These are phyloP conservation scores for Bromus sterilis DNA, from an alignment of 176 grass and related monocot genomes.

Conservation along the genomic window DNA sequence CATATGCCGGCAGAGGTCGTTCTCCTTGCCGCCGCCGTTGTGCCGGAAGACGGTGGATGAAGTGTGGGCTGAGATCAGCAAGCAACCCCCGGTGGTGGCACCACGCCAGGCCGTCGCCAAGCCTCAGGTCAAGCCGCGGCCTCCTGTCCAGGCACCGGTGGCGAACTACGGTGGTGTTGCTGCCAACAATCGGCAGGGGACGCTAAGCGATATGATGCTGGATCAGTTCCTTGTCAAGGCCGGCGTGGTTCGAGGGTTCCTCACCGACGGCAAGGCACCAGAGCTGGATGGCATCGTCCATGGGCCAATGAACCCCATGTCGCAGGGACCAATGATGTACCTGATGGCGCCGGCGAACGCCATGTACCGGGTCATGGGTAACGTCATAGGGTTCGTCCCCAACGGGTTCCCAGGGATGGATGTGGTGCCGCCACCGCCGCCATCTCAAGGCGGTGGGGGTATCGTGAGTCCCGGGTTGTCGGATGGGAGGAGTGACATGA, in stretches of 20 bases:
- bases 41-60: no score
- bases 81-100: no score
- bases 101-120: no score
- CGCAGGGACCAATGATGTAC: slow-evolving; percentile 21
- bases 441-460: background rate
- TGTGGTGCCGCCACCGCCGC: slow-evolving; percentile 26
- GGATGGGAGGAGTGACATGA: slow-evolving; percentile 40
- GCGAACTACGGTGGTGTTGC: background rate
- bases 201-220: slow-evolving; percentile 89
- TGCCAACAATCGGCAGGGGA: slow-evolving; percentile 30
- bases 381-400: slow-evolving; percentile 30
- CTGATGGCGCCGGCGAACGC: slow-evolving; percentile 17
- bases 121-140: background rate
- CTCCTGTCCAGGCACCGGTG: slow-evolving; percentile 16
- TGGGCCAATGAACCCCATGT: slow-evolving; percentile 17
- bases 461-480: slow-evolving; percentile 45
- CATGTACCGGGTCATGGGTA: slow-evolving; percentile 34
- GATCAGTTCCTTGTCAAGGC: slow-evolving; percentile 89
- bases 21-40: no score
- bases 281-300: slow-evolving; percentile 25
- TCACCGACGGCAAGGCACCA: slow-evolving; percentile 1
- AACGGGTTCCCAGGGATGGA: slow-evolving; percentile 26
- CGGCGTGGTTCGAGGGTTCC: slow-evolving; percentile 54
- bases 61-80: no score
- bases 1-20: no score